Evolutionary conservation across 2,329 filamentous ascomycete genomes (phyloP), one percentile per base, ranked within the genome.

Genomic region (Alternaria angustiovoidea): DNA sequence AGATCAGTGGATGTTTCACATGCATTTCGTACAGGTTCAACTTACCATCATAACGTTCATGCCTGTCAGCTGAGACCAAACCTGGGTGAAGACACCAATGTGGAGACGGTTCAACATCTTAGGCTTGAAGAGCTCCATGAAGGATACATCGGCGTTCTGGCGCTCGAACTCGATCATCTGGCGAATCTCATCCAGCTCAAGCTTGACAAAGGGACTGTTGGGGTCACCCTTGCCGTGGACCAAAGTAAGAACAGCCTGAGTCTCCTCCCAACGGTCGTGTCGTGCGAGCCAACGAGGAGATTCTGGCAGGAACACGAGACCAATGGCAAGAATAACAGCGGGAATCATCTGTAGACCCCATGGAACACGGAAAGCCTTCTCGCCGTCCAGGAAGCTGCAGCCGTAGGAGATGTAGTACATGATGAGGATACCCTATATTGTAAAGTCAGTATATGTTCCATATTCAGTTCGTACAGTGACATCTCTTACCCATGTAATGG

Each of bases 31-130:
- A 26, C 7, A 26, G 24, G 24, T 2, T 2, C 6, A 20, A 62
- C 18, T 61, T 63, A 58, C 58, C 75, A 87, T 89, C 90, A 88
- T 89, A 38, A 87, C 89, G 69, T 92, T 92, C 89, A 91, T 92
- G 18, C 91, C 90, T 1, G 89, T 91, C 48, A 93, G 78, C 73
- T 93, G 90, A 11, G 85, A 88, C 91, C 90, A 91, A 69, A 93
- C 89, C 78, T 93, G 90, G 1, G 84, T 89, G 74, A 91, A 92
- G 42, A 92, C 72, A 63, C 89, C 91, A 64, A 91, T 89, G 65
- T 89, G 81, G 8, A 89, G 91, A 30, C 91, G 86, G 79, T 92
- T 90, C 74, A 92, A 83, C 88, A 92, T 92, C n/a, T 81, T 81
- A 1, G 91, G 90, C 66, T 84, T 86, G 79, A 95, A 85, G 1